Percentiles rank a stretch among this genome's conserved stretches.
Evolutionary conservation across 1,284 basidiomycete genomes (phyloP).

Genomic region (Tilletia walkeri): DNA sequence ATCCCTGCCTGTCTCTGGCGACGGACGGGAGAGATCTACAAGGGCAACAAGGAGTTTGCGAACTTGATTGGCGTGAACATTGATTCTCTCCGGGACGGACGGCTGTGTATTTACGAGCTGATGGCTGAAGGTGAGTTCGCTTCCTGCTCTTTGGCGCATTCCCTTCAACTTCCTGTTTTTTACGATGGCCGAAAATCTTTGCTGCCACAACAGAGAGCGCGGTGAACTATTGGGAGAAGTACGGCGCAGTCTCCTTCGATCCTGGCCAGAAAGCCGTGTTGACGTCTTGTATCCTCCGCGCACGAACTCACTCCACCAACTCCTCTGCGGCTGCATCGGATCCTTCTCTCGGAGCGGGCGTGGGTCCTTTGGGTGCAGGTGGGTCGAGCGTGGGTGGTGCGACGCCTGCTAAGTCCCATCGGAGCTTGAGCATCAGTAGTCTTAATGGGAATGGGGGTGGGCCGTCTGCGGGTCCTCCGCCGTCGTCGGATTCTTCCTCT

Average conservation of each 20-base stretch:
- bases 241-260: constrained; percentile 67
- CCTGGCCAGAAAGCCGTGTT: constrained; percentile 76
- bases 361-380: background rate
- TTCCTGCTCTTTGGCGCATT: too few species aligned
- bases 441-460: background rate
- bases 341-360: background rate
- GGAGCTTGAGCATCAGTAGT: background rate
- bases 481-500: too few species aligned
- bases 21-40: constrained; percentile 92
- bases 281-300: constrained; percentile 77
- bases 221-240: constrained; percentile 87
- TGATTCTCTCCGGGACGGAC: constrained; percentile 77
- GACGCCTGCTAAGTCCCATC: constrained; percentile 15
- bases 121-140: constrained; percentile 48
- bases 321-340: background rate
- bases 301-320: background rate
- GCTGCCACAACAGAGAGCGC: constrained; percentile 75
- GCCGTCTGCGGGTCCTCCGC: background rate
- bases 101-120: constrained; percentile 92
- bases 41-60: constrained; percentile 94
- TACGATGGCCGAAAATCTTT: too few species aligned
- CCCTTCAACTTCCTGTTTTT: too few species aligned
- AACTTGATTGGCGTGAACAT: constrained; percentile 81
- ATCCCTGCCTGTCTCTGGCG: constrained; percentile 96
- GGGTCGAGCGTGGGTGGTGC: constrained; percentile 23